Conservation (phyloP, 2,329 filamentous ascomycete species). For the Botrytis porri region DNA sequence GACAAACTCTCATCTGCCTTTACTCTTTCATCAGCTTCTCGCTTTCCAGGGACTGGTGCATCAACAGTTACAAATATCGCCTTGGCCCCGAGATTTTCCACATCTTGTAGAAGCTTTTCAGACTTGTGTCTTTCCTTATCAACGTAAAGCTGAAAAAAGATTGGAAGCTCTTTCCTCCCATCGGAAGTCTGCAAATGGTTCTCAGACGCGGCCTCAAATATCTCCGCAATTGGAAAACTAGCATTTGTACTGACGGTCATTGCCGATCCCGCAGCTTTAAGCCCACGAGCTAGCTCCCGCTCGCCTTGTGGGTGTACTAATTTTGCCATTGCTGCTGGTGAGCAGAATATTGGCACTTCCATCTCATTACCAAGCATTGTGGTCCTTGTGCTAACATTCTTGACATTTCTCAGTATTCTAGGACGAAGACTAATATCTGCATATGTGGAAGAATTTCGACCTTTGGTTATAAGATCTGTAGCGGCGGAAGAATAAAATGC, state of each 20-base stretch:
- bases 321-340: conserved; percentile 62
- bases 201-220: conserved; percentile 40
- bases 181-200: conserved; percentile 27
- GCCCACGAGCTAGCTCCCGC: conserved; percentile 53
- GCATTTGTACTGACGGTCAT: conserved; percentile 61
- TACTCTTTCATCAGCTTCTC: conserved; percentile 46
- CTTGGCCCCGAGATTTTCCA: conserved; percentile 47
- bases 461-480: conserved; percentile 64
- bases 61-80: conserved; percentile 60
- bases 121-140: conserved; percentile 54
- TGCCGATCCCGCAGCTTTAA: conserved; percentile 50
- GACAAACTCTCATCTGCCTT: conserved; percentile 47
- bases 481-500: conserved; percentile 67
- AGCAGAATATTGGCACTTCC: conserved; percentile 59
- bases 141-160: conserved; percentile 62
- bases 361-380: conserved; percentile 53
- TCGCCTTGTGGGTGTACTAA: conserved; percentile 65
- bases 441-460: conserved; percentile 54
- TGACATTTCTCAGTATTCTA: conserved; percentile 55
- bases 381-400: conserved; percentile 48
- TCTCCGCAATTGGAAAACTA: conserved; percentile 55
- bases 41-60: conserved; percentile 55
- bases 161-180: conserved; percentile 21
- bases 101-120: conserved; percentile 47
- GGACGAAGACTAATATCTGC: conserved; percentile 57